A percentile compares a stretch with the other conserved stretches of the same genome.
phyloP scores from a whole-genome alignment of 805 yeast genomes.

The Candida argentea region DNA sequence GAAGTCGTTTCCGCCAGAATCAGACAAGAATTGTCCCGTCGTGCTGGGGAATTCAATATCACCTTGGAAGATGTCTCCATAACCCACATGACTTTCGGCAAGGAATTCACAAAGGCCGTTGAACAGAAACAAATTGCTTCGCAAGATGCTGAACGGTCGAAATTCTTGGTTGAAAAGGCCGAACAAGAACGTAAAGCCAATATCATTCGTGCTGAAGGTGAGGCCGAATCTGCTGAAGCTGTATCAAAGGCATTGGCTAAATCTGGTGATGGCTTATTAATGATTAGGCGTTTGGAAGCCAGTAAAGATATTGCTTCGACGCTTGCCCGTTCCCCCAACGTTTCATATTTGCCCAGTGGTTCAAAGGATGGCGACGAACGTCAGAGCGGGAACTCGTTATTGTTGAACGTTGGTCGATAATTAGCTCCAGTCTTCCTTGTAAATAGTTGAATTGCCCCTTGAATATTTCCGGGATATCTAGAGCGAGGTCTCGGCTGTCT shows the following conservation, averaged over 20 bases:
- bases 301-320: constrained; percentile 91
- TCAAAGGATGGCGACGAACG: constrained; percentile 18
- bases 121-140: constrained; percentile 99
- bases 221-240: constrained; percentile 95
- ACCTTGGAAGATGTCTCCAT: constrained; percentile 93
- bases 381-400: constrained; percentile 40
- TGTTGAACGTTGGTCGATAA: constrained; percentile 62
- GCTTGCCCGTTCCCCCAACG: constrained; percentile 71
- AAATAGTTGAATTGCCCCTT: too few species aligned
- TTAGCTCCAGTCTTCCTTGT: too few species aligned
- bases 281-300: constrained; percentile 93
- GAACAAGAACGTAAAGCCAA: constrained; percentile 95
- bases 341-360: constrained; percentile 73
- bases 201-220: constrained; percentile 97
- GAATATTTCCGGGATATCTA: too few species aligned
- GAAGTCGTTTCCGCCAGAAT: constrained; percentile 87
- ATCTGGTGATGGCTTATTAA: constrained; percentile 91
- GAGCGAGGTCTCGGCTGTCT: too few species aligned
- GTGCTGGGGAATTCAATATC: constrained; percentile 86
- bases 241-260: constrained; percentile 87
- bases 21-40: constrained; percentile 69
- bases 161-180: constrained; percentile 80
- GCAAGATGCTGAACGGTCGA: constrained; percentile 97
- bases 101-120: constrained; percentile 94
- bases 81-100: constrained; percentile 95